A percentile compares a stretch with the other conserved stretches of the same genome.
phyloP scores from a whole-genome alignment of 148 eudicot species.

The Limonium bicolor region DNA sequence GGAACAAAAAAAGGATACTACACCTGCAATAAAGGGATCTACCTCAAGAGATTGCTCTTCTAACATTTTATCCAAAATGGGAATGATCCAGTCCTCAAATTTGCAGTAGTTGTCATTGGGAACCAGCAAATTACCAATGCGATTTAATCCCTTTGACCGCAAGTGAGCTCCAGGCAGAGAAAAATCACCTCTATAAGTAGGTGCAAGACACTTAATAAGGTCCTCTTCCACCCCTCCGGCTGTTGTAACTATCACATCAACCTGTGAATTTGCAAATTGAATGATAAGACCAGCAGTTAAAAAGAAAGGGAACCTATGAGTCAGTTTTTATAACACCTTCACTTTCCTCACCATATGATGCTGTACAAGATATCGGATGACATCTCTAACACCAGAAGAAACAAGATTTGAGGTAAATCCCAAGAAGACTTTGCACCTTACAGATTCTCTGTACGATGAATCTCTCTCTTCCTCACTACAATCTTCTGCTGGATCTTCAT shows the following conservation, averaged over 20 bases:
- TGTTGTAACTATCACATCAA: conserved; percentile 83
- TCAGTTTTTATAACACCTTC: neutral
- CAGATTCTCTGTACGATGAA: conserved; percentile 39
- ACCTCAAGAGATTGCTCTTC: conserved; percentile 75
- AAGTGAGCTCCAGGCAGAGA: conserved; percentile 67
- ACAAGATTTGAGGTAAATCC: conserved; percentile 93
- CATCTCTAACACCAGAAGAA: conserved; percentile 87
- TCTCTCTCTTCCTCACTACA: conserved; percentile 62
- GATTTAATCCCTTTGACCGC: conserved; percentile 72
- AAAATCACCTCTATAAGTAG: conserved; percentile 82
- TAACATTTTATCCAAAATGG: conserved; percentile 81
- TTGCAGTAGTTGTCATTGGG: conserved; percentile 93
- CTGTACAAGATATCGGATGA: conserved; percentile 61
- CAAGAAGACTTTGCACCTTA: conserved; percentile 71
- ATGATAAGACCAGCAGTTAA: neutral
- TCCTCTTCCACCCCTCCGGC: conserved; percentile 93
- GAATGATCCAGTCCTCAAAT: conserved; percentile 96
- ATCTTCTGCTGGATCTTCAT: conserved; percentile 51
- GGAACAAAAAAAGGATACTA: too few relatives aligned
- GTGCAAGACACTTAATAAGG: conserved; percentile 87
- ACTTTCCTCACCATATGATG: conserved; percentile 75
- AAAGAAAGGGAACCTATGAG: neutral
- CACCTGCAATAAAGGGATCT: too few relatives aligned
- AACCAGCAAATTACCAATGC: conserved; percentile 89
- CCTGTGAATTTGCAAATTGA: conserved; percentile 50